phyloP scores from a whole-genome alignment of 2,329 filamentous ascomycete species.

The Neoascochyta sp. region DNA sequence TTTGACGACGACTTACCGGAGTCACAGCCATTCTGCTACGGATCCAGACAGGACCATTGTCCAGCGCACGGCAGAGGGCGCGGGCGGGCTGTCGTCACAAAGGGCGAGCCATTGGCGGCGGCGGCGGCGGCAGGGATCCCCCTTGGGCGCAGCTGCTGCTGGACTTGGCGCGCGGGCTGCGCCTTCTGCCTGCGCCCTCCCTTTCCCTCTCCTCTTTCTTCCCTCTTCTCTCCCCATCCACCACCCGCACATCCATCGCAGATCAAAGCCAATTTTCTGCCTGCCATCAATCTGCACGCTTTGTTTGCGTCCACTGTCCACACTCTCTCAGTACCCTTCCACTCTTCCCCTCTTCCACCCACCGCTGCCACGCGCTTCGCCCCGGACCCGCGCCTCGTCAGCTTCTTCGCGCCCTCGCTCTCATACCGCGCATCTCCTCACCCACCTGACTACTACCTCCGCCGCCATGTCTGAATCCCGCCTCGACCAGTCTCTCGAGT shows the following conservation, averaged over 20 bases:
- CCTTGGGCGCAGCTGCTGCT: too few relatives aligned
- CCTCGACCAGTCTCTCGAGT: conserved; percentile 94
- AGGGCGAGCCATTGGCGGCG: too few relatives aligned
- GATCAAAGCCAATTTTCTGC: conserved; percentile 7
- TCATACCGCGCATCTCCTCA: conserved; percentile 12
- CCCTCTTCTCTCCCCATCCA: conserved; percentile 7
- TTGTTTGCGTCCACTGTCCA: conserved; percentile 9
- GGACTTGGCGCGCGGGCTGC: too few relatives aligned
- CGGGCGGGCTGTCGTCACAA: conserved; percentile 8
- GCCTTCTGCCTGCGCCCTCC: conserved; percentile 4
- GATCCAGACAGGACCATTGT: conserved; percentile 18
- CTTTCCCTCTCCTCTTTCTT: conserved; percentile 14
- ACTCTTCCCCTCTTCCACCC: conserved; percentile 7
- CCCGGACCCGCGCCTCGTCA: conserved; percentile 17
- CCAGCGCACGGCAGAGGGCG: conserved; percentile 4
- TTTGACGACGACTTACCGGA: conserved; percentile 29
- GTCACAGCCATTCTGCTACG: conserved; percentile 42
- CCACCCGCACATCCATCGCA: conserved; percentile 6
- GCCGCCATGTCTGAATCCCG: conserved; percentile 56
- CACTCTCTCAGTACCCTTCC: conserved; percentile 5
- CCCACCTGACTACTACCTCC: conserved; percentile 6
- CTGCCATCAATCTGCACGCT: conserved; percentile 8
- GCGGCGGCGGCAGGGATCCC: too few relatives aligned
- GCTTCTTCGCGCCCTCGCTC: conserved; percentile 10
- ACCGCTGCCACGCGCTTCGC: conserved; percentile 17